phyloP scores from a whole-genome alignment of 768 basidiomycete species.

The Flagelloscypha sp. region DNA sequence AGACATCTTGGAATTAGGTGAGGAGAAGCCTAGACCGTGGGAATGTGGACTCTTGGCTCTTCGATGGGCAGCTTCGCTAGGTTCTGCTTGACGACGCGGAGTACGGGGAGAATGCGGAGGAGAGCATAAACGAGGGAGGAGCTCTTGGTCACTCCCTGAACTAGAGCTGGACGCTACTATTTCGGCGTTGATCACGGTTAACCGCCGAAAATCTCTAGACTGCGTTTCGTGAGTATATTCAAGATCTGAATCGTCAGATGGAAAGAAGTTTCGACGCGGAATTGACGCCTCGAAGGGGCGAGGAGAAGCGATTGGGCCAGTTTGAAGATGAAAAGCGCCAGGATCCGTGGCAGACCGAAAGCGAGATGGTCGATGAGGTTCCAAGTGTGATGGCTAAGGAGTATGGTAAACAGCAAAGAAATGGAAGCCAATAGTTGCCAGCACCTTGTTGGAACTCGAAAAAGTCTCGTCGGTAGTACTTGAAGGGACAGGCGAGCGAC shows the following conservation, averaged over 20 bases:
- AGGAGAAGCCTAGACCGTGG: too few species aligned
- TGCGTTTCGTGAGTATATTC: slow-evolving; percentile 21
- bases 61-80: too few species aligned
- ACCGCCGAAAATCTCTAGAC: slow-evolving; percentile 7
- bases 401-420: not conserved
- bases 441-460: too few species aligned
- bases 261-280: slow-evolving; percentile 6
- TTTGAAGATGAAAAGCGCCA: slow-evolving; percentile 10
- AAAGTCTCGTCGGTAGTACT: too few species aligned
- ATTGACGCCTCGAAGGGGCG: not conserved
- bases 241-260: slow-evolving; percentile 35
- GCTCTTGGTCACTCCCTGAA: slow-evolving; percentile 1
- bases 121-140: not conserved
- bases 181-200: slow-evolving; percentile 11
- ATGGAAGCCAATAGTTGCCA: too few species aligned
- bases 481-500: too few species aligned
- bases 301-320: not conserved
- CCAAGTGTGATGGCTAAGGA: not conserved
- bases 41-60: too few species aligned
- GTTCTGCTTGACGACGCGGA: too few species aligned
- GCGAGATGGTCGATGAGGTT: slow-evolving; percentile 8
- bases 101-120: too few species aligned
- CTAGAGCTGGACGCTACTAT: not conserved
- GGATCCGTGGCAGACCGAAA: slow-evolving; percentile 30
- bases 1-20: too few species aligned